Evolutionary conservation across 225 moss, liverwort and hornwort species (phyloP).

Genomic region (Polytrichum commune): DNA sequence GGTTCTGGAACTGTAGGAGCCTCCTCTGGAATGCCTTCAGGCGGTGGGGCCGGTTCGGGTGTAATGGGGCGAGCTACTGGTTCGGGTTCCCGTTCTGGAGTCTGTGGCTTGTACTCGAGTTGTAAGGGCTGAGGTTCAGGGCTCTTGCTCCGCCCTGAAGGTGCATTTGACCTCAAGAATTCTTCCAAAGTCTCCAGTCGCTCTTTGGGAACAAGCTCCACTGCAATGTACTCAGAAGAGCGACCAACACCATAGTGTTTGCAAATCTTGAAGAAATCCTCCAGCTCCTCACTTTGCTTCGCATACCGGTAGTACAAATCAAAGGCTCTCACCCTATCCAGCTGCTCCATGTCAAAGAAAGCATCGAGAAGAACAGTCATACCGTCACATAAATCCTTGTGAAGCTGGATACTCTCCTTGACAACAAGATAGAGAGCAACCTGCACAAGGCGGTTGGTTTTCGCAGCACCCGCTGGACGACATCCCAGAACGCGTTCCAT

Average conservation of each 20-base stretch:
- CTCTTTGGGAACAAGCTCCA: constrained; percentile 68
- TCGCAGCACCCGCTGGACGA: constrained; percentile 81
- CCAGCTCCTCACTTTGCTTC: constrained; percentile 70
- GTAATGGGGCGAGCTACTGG: constrained; percentile 41
- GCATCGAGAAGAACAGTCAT: constrained; percentile 61
- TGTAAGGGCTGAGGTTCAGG: constrained; percentile 63
- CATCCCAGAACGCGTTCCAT: constrained; percentile 85
- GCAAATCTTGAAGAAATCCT: constrained; percentile 61
- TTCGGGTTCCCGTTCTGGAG: constrained; percentile 38
- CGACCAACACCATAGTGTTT: constrained; percentile 80
- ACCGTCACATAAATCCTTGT: constrained; percentile 67
- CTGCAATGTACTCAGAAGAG: constrained; percentile 77
- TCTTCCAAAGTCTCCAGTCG: constrained; percentile 82
- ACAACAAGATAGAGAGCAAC: constrained; percentile 72
- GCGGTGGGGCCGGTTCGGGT: constrained; percentile 31
- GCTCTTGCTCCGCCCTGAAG: constrained; percentile 43
- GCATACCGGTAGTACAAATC: constrained; percentile 73
- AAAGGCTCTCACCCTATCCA: constrained; percentile 62
- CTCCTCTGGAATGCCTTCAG: constrained; percentile 16
- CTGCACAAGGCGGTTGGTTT: constrained; percentile 70
- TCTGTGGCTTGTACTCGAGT: constrained; percentile 51
- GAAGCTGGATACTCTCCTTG: constrained; percentile 72
- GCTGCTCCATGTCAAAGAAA: constrained; percentile 87
- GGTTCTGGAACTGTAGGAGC: constrained; percentile 49
- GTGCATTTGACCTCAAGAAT: constrained; percentile 55